Evolutionary conservation across 805 yeast genomes (phyloP), one percentile per base, ranked within the genome.

Genomic region (Sugiyamaella marilandica): DNA sequence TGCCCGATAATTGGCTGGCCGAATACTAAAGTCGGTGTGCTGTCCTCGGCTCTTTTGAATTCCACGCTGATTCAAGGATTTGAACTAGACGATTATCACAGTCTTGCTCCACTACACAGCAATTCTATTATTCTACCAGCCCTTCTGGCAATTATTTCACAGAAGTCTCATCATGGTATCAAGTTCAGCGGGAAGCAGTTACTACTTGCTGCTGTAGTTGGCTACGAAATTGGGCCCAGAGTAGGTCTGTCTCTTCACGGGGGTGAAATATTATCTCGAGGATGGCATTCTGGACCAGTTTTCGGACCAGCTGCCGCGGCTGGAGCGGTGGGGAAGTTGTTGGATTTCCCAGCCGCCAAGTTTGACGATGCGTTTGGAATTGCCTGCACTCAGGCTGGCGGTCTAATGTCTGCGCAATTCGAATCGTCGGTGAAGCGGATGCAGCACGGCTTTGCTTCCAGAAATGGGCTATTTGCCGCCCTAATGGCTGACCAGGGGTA

Each of bases 391-490:
- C 55, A 52, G 34, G 50, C 55, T 18, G 34, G 55, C 41, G 55
- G 55, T 5, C 44, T 52, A 2, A 52, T 52, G 55, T 52, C 55
- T 16, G 55, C 55, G 8, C 55, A 52, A 32, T 52, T 48, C 33
- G 55, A 52, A 16, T 52, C 55, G 16, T 52, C 55, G 5, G 55
- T 52, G 10, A 52, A 52, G 43, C 47, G 55, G 10, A 52, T 52
- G 55, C 55, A 52, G 52, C 55, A 52, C 18, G 55, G 55, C 14
- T 52, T 52, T 41, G 55, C 55, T 21, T 50, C 55, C 10, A 24
- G 55, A 24, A 52, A 49, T 37, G 55, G 55, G 24, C 41, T 52
- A 5, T 48, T 52, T 19, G 55, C 55, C 2, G 51, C 55, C 18
- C 19, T 52, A 5, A 39, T 52, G 52, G 55, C 55, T n/a, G 14